These are phyloP conservation scores for Russula abietina DNA, from an alignment of 768 basidiomycete genomes.

Conservation along the genomic window DNA sequence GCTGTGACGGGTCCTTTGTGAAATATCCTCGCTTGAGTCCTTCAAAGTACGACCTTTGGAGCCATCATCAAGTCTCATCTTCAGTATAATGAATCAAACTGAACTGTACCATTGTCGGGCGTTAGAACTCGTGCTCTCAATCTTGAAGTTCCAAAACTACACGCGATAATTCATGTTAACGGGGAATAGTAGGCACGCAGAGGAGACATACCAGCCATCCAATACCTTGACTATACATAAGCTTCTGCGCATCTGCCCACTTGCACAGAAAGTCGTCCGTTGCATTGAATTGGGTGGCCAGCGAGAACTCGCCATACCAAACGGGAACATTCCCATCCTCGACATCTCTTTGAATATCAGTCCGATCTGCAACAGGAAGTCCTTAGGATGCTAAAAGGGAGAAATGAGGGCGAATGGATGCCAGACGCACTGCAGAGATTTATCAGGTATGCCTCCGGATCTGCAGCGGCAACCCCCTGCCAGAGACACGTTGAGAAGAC, in stretches of 20 bases:
- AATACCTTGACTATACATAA: conserved; percentile 50
- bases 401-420: neutral
- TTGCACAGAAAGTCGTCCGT: conserved; percentile 53
- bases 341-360: conserved; percentile 46
- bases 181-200: neutral
- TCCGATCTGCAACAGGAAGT: conserved; percentile 43
- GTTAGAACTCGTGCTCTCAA: conserved; percentile 50
- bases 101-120: conserved; percentile 58
- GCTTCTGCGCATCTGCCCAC: conserved; percentile 76
- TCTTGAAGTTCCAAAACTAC: conserved; percentile 71
- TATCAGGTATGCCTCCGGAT: conserved; percentile 56
- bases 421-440: conserved; percentile 61
- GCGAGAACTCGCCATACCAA: conserved; percentile 55
- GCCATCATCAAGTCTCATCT: neutral
- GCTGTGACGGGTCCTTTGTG: conserved; percentile 52
- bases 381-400: neutral
- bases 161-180: neutral
- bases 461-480: conserved; percentile 66
- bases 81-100: neutral
- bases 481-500: conserved; percentile 8
- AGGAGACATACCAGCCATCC: conserved; percentile 54
- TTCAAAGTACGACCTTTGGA: conserved; percentile 63
- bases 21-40: conserved; percentile 56
- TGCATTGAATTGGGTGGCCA: conserved; percentile 59
- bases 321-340: conserved; percentile 43